Evolutionary conservation across 768 basidiomycete species (phyloP).

Genomic region (Rhizopogon salebrosus): DNA sequence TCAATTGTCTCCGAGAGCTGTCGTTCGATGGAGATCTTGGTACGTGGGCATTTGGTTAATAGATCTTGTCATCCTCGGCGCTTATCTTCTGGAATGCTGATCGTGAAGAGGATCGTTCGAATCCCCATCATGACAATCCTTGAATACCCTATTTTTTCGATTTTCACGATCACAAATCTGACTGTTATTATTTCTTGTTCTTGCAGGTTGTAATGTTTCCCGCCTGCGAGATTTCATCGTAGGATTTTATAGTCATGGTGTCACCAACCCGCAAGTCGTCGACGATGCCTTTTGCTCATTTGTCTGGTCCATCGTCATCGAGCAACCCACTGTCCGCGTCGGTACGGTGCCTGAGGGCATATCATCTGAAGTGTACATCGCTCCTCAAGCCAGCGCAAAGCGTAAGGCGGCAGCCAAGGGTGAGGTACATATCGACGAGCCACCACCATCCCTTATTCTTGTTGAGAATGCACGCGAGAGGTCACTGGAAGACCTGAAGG

Average conservation of each 20-base stretch:
- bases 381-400: conserved; percentile 66
- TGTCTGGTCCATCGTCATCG: conserved; percentile 76
- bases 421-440: conserved; percentile 38
- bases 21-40: conserved; percentile 90
- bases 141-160: conserved; percentile 13
- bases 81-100: neutral
- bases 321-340: conserved; percentile 71
- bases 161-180: conserved; percentile 8
- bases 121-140: conserved; percentile 28
- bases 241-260: conserved; percentile 51
- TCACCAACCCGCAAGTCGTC: conserved; percentile 44
- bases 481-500: conserved; percentile 51
- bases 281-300: conserved; percentile 78
- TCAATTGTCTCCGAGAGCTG: conserved; percentile 79
- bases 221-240: conserved; percentile 65
- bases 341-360: conserved; percentile 59
- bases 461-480: conserved; percentile 52
- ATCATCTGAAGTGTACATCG: conserved; percentile 69
- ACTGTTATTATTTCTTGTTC: conserved; percentile 7
- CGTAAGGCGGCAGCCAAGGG: conserved; percentile 59
- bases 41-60: conserved; percentile 34
- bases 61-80: neutral
- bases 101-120: conserved; percentile 36
- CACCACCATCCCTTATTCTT: conserved; percentile 42
- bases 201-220: conserved; percentile 67